Percentiles rank a stretch among this genome's conserved stretches.
Evolutionary conservation across 2,329 filamentous ascomycete species (phyloP).

Genomic region (Calonectria henricotiae): DNA sequence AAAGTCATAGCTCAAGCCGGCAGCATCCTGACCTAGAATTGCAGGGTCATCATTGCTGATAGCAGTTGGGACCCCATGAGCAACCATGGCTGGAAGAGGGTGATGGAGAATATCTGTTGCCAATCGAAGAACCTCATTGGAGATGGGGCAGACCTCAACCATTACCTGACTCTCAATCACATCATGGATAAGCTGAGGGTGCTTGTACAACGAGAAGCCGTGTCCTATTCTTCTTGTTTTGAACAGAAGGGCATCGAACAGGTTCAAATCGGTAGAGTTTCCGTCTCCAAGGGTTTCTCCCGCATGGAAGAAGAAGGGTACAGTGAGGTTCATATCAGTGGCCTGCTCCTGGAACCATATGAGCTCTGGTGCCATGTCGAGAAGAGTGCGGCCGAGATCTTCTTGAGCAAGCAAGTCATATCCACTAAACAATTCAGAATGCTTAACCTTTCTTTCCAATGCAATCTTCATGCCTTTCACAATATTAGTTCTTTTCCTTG

Average conservation of each 20-base stretch:
- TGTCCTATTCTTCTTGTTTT: slow-evolving; percentile 78
- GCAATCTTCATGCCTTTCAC: slow-evolving; percentile 21
- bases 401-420: slow-evolving; percentile 22
- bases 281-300: slow-evolving; percentile 78
- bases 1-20: slow-evolving; percentile 78
- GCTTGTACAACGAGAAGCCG: slow-evolving; percentile 78
- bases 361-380: slow-evolving; percentile 16
- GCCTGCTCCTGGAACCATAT: slow-evolving; percentile 23
- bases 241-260: slow-evolving; percentile 78
- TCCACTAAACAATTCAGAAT: slow-evolving; percentile 22
- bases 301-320: slow-evolving; percentile 83
- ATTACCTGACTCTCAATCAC: slow-evolving; percentile 78
- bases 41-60: slow-evolving; percentile 32
- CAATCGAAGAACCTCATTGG: slow-evolving; percentile 76
- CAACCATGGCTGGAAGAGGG: slow-evolving; percentile 75
- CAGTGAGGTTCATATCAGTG: background rate
- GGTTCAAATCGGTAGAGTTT: slow-evolving; percentile 74
- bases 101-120: slow-evolving; percentile 75
- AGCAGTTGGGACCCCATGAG: slow-evolving; percentile 75
- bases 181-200: slow-evolving; percentile 78
- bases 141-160: slow-evolving; percentile 78
- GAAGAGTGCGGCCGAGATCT: slow-evolving; percentile 1
- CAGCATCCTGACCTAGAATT: slow-evolving; percentile 50
- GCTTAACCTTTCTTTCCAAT: slow-evolving; percentile 14
- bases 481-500: background rate